Evolutionary conservation across 2,329 filamentous ascomycete genomes (phyloP), one percentile per base, ranked within the genome.

Genomic region (Diaporthe citri): DNA sequence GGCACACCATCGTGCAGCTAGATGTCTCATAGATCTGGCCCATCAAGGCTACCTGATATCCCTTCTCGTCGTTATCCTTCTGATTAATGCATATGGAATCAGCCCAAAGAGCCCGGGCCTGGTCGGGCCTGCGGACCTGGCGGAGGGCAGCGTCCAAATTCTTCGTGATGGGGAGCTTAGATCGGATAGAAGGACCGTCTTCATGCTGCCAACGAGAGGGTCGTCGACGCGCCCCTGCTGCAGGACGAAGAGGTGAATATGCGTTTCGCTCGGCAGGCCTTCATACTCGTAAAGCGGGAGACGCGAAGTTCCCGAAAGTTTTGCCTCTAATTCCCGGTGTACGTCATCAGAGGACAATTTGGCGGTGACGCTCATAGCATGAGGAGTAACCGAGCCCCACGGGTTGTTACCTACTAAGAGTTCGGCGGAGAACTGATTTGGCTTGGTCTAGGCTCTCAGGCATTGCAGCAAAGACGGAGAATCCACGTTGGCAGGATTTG

Each of bases 11-110:
- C 7, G 28, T 57, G 55, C 55, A 57, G 2, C 31, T 20, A 12
- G 55, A 57, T 34, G 55, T 34, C 28, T 57, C 28, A 22, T 57
- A 22, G 3, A 57, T 57, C 28, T 34, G 28, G 1, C 55, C 55
- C 55, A 57, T 57, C 55, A 57, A 34, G 28, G 28, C 55, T 57
- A 57, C 28, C 34, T 57, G 55, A n/a, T 34, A 34, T 22, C 17
- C 55, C 17, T 57, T 57, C 28, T 57, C 55, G 5, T 34, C 9
- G 36, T 57, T 34, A 17, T 57, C 55, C 55, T 22, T 34, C 31
- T 57, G 55, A 22, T 57, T 57, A 15, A 28, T 72, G 17, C 39
- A 56, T 73, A 57, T 72, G 34, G 28, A 70, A 43, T 62, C 74
- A 64, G 55, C 55, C 55, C 55, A 57, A 3, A 57, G 17, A 5